These are phyloP conservation scores for Chloropicon primus DNA, from an alignment of 139 green algal species.

Conservation along the genomic window DNA sequence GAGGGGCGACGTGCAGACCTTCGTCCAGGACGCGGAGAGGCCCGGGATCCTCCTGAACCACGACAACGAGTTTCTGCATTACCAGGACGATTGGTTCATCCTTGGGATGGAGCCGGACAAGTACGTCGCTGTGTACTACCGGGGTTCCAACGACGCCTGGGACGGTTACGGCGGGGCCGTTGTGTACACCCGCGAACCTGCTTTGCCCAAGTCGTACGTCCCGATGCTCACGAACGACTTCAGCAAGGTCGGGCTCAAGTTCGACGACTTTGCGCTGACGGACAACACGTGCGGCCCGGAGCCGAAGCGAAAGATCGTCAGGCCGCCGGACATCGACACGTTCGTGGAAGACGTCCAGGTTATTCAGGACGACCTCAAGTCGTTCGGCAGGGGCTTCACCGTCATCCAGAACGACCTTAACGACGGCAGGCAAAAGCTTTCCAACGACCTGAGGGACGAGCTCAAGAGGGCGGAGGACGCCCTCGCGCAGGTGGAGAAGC, in stretches of 20 bases:
- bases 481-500: slow-evolving; percentile 20
- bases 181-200: slow-evolving; percentile 30
- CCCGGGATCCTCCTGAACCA: slow-evolving; percentile 52
- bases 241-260: slow-evolving; percentile 32
- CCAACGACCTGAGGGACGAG: slow-evolving; percentile 8
- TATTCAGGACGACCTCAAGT: slow-evolving; percentile 24
- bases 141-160: slow-evolving; percentile 77
- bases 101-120: slow-evolving; percentile 46
- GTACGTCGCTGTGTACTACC: slow-evolving; percentile 78
- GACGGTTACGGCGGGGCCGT: slow-evolving; percentile 62
- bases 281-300: slow-evolving; percentile 68
- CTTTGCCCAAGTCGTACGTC: slow-evolving; percentile 35
- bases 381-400: slow-evolving; percentile 55
- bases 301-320: slow-evolving; percentile 12
- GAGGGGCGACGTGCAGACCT: slow-evolving; percentile 51
- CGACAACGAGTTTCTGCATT: slow-evolving; percentile 73
- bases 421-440: not conserved
- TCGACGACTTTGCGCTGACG: slow-evolving; percentile 52
- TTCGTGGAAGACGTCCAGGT: slow-evolving; percentile 12
- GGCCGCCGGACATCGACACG: slow-evolving; percentile 11
- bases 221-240: slow-evolving; percentile 30
- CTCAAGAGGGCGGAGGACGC: slow-evolving; percentile 15
- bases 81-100: slow-evolving; percentile 76
- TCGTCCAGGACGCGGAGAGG: slow-evolving; percentile 30
- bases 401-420: slow-evolving; percentile 21